Evolutionary conservation across 192 early-diverging fungal genomes (phyloP).

Genomic region (Coemansia sp.): DNA sequence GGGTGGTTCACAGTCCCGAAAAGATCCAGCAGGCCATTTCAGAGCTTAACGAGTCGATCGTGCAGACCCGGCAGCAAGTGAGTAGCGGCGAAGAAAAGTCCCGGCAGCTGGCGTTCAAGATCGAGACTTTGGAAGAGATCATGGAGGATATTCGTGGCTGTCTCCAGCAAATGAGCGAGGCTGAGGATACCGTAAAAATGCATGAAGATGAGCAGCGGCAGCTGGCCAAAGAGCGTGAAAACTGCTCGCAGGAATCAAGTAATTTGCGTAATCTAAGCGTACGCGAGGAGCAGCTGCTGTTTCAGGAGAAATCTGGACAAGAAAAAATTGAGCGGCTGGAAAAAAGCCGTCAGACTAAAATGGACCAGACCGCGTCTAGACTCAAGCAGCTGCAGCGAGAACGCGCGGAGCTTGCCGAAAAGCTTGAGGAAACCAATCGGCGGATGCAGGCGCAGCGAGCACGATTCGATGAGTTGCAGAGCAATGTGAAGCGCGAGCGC

Average conservation of each 20-base stretch:
- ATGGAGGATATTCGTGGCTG: conserved; percentile 57
- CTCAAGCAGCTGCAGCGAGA: conserved; percentile 37
- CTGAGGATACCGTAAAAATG: conserved; percentile 55
- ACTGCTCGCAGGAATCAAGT: conserved; percentile 14
- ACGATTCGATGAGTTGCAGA: conserved; percentile 33
- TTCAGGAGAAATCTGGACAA: conserved; percentile 41
- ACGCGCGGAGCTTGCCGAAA: conserved; percentile 21
- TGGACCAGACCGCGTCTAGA: conserved; percentile 21
- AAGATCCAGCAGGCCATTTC: conserved; percentile 64
- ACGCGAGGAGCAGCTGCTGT: conserved; percentile 45
- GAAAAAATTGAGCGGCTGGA: conserved; percentile 51
- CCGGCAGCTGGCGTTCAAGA: conserved; percentile 56
- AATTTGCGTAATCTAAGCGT: conserved; percentile 29
- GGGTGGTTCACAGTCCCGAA: conserved; percentile 74
- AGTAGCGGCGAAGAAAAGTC: conserved; percentile 52
- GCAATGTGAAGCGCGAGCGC: conserved; percentile 27
- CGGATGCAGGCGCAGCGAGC: conserved; percentile 35
- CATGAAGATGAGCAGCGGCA: conserved; percentile 50
- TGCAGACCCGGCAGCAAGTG: conserved; percentile 48
- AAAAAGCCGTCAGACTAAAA: conserved; percentile 31
- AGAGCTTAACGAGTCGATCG: conserved; percentile 58
- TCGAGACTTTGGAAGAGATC: conserved; percentile 59
- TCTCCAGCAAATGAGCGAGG: conserved; percentile 64
- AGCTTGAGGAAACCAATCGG: conserved; percentile 29
- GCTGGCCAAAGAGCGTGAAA: conserved; percentile 26